Conservation (phyloP, 768 basidiomycete species). For the Hydnomerulius pinastri region DNA sequence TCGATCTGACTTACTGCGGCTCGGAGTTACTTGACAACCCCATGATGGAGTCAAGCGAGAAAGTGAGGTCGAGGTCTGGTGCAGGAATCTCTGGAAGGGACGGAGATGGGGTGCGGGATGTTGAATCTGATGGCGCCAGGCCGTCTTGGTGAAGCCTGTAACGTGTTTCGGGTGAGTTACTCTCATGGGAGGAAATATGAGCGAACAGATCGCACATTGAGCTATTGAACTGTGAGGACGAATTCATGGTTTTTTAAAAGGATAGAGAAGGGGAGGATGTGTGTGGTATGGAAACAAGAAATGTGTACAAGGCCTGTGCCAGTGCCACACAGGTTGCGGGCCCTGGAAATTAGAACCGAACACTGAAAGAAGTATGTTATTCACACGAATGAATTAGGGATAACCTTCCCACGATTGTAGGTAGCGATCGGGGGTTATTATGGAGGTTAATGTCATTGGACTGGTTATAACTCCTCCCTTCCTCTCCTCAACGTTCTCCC, state of each 20-base stretch:
- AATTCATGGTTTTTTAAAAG: slow-evolving; percentile 26
- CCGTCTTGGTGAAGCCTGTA: slow-evolving; percentile 20
- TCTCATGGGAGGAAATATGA: slow-evolving; percentile 2
- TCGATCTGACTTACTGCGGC: slow-evolving; percentile 49
- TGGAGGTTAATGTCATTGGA: slow-evolving; percentile 21
- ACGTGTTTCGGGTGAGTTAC: slow-evolving; percentile 22
- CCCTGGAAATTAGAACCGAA: neutral
- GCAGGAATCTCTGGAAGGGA: slow-evolving; percentile 55
- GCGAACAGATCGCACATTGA: slow-evolving; percentile 23
- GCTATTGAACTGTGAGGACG: slow-evolving; percentile 18
- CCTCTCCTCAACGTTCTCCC: slow-evolving; percentile 11
- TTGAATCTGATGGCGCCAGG: slow-evolving; percentile 18
- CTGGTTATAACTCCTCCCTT: slow-evolving; percentile 14
- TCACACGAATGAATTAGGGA: slow-evolving; percentile 5
- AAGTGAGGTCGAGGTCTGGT: slow-evolving; percentile 45
- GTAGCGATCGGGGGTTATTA: slow-evolving; percentile 34
- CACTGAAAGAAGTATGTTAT: slow-evolving; percentile 11
- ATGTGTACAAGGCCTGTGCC: neutral
- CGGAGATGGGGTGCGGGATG: slow-evolving; percentile 34
- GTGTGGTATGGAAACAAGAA: slow-evolving; percentile 1
- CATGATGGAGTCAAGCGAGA: slow-evolving; percentile 46
- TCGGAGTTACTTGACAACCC: slow-evolving; percentile 21
- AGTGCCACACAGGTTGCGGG: slow-evolving; percentile 26
- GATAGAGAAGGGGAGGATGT: neutral
- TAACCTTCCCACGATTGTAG: slow-evolving; percentile 21